phyloP scores from a whole-genome alignment of 306 rosid species.

The Cucumis sativus region Cucumber_9930_V3 NC_026660.2:22264501-22265000 shows the following conservation, averaged over 20 bases:
- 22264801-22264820: neutral
- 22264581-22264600: too few relatives aligned
- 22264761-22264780: neutral
- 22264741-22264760: neutral
- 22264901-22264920: neutral
- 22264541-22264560: neutral
- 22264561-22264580: neutral
- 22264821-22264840: neutral
- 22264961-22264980: neutral
- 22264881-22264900: neutral
- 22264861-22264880: neutral
- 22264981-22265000: neutral
- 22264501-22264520: neutral
- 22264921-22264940: neutral
- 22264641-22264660: too few relatives aligned
- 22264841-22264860: neutral
- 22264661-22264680: too few relatives aligned
- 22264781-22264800: neutral
- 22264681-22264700: too few relatives aligned
- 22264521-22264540: neutral
- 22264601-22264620: too few relatives aligned
- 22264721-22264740: neutral
- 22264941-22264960: too few relatives aligned
- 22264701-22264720: too few relatives aligned
- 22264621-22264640: too few relatives aligned